These are phyloP conservation scores for Alternaria incomplexa DNA, from an alignment of 2,329 filamentous ascomycete genomes.

Conservation along the genomic window DNA sequence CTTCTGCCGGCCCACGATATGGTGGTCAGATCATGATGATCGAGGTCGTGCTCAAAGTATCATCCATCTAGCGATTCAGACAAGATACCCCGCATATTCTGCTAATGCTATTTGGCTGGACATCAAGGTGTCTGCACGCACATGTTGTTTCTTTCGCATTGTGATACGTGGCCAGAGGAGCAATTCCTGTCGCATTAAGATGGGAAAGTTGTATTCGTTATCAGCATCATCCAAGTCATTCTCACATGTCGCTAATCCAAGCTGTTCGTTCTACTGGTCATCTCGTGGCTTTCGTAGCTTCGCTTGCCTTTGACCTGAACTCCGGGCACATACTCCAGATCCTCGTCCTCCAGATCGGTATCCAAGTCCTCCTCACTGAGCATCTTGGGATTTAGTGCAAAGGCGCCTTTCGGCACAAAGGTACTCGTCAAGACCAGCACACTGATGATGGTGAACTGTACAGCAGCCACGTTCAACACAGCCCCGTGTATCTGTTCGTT, in stretches of 20 bases:
- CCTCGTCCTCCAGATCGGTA: constrained; percentile 36
- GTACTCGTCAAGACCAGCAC: constrained; percentile 53
- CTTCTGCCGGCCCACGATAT: not conserved
- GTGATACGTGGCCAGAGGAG: not conserved
- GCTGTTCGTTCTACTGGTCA: constrained; percentile 28
- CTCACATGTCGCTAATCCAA: not conserved
- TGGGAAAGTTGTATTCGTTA: not conserved
- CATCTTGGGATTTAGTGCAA: constrained; percentile 54
- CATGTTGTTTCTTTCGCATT: not conserved
- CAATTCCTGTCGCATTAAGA: not conserved
- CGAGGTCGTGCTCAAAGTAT: not conserved
- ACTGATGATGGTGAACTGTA: constrained; percentile 56
- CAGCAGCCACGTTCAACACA: constrained; percentile 53
- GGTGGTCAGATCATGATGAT: not conserved
- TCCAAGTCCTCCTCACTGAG: constrained; percentile 51
- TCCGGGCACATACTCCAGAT: constrained; percentile 30
- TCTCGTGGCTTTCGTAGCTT: constrained; percentile 31
- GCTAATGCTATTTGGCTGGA: not conserved
- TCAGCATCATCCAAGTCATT: not conserved
- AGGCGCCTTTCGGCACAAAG: constrained; percentile 55
- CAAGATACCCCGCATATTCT: not conserved
- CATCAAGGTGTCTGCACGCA: not conserved
- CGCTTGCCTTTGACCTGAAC: constrained; percentile 22
- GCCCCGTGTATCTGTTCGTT: constrained; percentile 50
- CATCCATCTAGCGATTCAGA: not conserved